Percentiles rank a stretch among this genome's conserved stretches.
Conservation (phyloP, 106 monocot species). For the Acorus gramineus region DNA sequence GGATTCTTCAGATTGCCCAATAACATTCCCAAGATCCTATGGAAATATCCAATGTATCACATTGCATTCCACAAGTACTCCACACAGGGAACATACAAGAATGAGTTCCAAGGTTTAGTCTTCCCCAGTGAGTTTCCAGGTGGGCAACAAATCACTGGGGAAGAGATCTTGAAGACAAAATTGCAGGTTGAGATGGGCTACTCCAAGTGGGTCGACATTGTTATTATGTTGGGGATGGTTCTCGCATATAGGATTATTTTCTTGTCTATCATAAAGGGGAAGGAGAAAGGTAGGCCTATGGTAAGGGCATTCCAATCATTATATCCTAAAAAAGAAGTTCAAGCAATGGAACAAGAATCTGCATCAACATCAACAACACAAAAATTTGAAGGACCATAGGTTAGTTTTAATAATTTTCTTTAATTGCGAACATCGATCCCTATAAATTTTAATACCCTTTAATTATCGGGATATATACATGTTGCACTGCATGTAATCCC, state of each 20-base stretch:
- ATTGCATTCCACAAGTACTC: slow-evolving; percentile 70
- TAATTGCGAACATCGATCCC: too few species aligned
- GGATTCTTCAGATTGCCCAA: slow-evolving; percentile 64
- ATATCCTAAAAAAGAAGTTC: too few species aligned
- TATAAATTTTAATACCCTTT: too few species aligned
- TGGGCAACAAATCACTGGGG: slow-evolving; percentile 16
- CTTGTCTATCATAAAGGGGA: slow-evolving; percentile 32
- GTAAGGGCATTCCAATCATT: background rate
- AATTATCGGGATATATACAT: too few species aligned
- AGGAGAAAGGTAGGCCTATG: slow-evolving; percentile 36
- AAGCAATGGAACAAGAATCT: too few species aligned
- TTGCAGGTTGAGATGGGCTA: slow-evolving; percentile 51
- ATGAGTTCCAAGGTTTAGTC: slow-evolving; percentile 59
- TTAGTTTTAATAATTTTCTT: too few species aligned
- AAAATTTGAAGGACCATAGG: too few species aligned
- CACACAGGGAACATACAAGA: slow-evolving; percentile 65
- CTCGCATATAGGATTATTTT: slow-evolving; percentile 53
- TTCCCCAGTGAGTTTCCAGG: slow-evolving; percentile 36
- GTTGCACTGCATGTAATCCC: too few species aligned
- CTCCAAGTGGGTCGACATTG: slow-evolving; percentile 71
- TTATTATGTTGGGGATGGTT: slow-evolving; percentile 54
- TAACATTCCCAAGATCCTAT: slow-evolving; percentile 55
- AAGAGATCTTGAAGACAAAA: slow-evolving; percentile 22
- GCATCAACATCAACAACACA: too few species aligned
- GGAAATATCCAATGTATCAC: slow-evolving; percentile 68